phyloP scores from a whole-genome alignment of 768 basidiomycete species.

The Boletus vermiculosoides region DNA sequence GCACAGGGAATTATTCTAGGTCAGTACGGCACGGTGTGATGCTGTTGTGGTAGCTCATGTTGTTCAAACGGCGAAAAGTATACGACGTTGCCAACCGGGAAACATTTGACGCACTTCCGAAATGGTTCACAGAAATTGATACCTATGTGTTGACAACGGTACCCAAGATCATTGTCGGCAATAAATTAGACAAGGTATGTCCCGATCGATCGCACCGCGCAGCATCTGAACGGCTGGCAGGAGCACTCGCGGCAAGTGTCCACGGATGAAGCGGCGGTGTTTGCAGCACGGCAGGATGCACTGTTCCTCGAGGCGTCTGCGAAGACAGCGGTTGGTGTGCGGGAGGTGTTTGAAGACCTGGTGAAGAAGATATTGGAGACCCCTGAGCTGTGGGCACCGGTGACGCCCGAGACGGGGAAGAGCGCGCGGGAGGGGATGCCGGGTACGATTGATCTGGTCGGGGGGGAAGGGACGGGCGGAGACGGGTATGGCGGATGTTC shows the following conservation, averaged over 20 bases:
- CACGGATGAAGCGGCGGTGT: conserved; percentile 70
- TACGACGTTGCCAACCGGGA: conserved; percentile 94
- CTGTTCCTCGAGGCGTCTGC: conserved; percentile 92
- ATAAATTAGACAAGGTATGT: conserved; percentile 87
- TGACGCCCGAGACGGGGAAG: conserved; percentile 19
- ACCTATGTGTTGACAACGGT: conserved; percentile 86
- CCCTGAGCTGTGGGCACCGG: conserved; percentile 71
- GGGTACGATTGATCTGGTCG: conserved; percentile 39
- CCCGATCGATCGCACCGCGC: too few relatives aligned
- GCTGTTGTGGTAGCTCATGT: neutral
- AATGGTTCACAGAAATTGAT: conserved; percentile 92
- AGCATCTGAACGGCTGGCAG: conserved; percentile 36
- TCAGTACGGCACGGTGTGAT: conserved; percentile 17
- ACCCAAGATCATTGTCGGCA: conserved; percentile 92
- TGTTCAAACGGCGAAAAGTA: conserved; percentile 46
- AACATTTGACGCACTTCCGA: conserved; percentile 90
- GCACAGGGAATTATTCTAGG: conserved; percentile 82
- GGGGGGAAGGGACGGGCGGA: conserved; percentile 8
- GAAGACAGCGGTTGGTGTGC: conserved; percentile 84
- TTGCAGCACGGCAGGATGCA: conserved; percentile 78
- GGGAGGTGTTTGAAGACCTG: conserved; percentile 72
- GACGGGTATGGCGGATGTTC: conserved; percentile 30
- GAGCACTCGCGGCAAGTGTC: conserved; percentile 90
- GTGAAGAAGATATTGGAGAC: conserved; percentile 83
- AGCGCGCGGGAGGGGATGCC: conserved; percentile 36